phyloP scores from a whole-genome alignment of 768 basidiomycete genomes.

The Trametes cinnabarina region DNA sequence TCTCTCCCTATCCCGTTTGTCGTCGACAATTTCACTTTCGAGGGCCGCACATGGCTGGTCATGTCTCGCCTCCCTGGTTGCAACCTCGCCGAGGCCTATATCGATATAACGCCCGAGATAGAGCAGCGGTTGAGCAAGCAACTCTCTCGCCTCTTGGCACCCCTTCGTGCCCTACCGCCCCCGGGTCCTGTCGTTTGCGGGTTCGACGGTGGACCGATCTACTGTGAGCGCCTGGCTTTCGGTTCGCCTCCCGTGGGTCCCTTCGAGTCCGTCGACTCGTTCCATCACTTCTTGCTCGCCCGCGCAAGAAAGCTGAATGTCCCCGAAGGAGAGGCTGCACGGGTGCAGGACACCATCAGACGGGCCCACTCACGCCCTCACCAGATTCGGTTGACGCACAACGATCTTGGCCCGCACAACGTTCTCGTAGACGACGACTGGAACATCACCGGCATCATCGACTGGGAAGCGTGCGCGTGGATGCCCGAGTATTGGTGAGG shows the following conservation, averaged over 20 bases:
- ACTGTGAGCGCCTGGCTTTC: slow-evolving; percentile 5
- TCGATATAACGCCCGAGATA: neutral
- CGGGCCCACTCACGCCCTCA: slow-evolving; percentile 7
- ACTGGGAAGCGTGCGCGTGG: slow-evolving; percentile 24
- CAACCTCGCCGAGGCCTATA: neutral
- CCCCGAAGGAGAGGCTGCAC: slow-evolving; percentile 3
- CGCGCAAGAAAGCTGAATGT: neutral
- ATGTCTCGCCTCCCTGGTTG: slow-evolving; percentile 14
- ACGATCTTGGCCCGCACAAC: slow-evolving; percentile 39
- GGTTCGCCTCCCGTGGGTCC: slow-evolving; percentile 9
- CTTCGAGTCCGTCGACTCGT: slow-evolving; percentile 12
- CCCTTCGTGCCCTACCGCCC: slow-evolving; percentile 9
- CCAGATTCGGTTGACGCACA: slow-evolving; percentile 31
- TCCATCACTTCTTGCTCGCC: slow-evolving; percentile 4
- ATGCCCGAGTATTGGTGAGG: slow-evolving; percentile 25
- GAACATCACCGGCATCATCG: slow-evolving; percentile 23
- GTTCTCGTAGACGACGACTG: slow-evolving; percentile 30
- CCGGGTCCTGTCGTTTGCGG: slow-evolving; percentile 4
- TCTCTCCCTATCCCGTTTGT: slow-evolving; percentile 16
- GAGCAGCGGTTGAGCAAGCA: neutral
- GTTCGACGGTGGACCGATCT: slow-evolving; percentile 11
- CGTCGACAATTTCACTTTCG: slow-evolving; percentile 16
- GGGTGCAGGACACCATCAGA: slow-evolving; percentile 1
- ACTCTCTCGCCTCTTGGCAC: neutral
- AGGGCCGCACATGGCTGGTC: slow-evolving; percentile 11